Conservation (phyloP, 176 grass and related monocot genomes). For the Ensete ventricosum region DNA sequence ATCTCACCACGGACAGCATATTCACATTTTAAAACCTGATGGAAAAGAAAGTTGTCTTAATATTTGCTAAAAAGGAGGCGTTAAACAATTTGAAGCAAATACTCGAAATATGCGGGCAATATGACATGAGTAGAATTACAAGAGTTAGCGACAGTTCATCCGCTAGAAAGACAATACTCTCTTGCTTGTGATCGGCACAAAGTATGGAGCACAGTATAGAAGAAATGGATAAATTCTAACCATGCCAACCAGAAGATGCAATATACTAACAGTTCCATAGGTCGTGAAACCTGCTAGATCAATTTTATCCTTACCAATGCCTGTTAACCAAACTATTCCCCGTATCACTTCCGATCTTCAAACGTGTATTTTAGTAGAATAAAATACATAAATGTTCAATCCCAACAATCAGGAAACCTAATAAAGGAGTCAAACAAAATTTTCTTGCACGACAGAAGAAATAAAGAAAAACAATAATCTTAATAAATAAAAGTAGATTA, state of each 20-base stretch:
- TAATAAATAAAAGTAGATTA: not conserved
- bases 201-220: too few relatives aligned
- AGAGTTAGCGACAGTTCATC: not conserved
- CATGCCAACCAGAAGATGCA: not conserved
- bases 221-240: not conserved
- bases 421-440: not conserved
- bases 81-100: not conserved
- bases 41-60: not conserved
- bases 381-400: not conserved
- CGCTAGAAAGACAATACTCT: not conserved
- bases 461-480: not conserved
- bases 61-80: not conserved
- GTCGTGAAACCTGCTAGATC: not conserved
- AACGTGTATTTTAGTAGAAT: not conserved
- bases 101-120: not conserved
- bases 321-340: not conserved
- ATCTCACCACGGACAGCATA: constrained; percentile 63
- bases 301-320: not conserved
- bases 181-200: too few relatives aligned
- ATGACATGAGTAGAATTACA: not conserved
- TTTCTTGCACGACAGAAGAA: not conserved
- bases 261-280: not conserved
- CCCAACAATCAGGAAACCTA: not conserved
- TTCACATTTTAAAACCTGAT: constrained; percentile 41
- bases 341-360: not conserved